Base-by-base conservation (phyloP, 2,329 filamentous ascomycete genomes). In the Cytospora piceicola region DNA sequence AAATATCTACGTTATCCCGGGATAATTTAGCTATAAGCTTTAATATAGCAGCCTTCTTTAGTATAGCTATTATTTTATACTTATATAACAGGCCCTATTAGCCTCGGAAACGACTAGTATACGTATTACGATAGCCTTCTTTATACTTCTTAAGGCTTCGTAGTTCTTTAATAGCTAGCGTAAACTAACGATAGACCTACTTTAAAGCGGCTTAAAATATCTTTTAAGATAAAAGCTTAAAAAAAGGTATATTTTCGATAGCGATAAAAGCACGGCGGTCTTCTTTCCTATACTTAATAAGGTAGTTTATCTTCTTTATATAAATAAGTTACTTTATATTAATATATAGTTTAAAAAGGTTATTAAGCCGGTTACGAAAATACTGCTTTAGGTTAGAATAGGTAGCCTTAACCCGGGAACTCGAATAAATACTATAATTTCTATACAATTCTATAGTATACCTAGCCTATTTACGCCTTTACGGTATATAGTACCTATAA, bases 341-440 rank as follows among this genome's bases (percentile, higher is more conserved):
- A n/a, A n/a, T n/a, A n/a, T n/a, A 56, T 56, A 56, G 22, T 20
- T 56, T 56, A n/a, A 56, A 20, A 2, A 56, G 27, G 17, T 32
- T 22, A 1, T 17, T 17, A 17, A 56, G n/a, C 9, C 27, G 27
- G 22, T 56, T 56, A 32, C 11, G 5, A 34, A 56, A 7, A n/a
- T n/a, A 56, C 4, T 17, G 27, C 11, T 56, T 56, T 34, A 56
- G 34, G 8, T 56, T 6, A 2, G 9, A 2, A 32, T 56, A 56
- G 2, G 53, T 5, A 17, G 15, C 22, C n/a, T 56, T n/a, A 34
- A 56, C 53, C 29, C 27, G 27, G 4, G 7, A 11, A 27, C 9
- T 32, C 8, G 34, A 56, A 34, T 34, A 56, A n/a, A 56, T 56
- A 56, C 27, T 32, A 32, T 56, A 56, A 22, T 56, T 56, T 9